Base-by-base conservation (phyloP, 2,329 filamentous ascomycete species). In the Aureobasidium sp. region DNA sequence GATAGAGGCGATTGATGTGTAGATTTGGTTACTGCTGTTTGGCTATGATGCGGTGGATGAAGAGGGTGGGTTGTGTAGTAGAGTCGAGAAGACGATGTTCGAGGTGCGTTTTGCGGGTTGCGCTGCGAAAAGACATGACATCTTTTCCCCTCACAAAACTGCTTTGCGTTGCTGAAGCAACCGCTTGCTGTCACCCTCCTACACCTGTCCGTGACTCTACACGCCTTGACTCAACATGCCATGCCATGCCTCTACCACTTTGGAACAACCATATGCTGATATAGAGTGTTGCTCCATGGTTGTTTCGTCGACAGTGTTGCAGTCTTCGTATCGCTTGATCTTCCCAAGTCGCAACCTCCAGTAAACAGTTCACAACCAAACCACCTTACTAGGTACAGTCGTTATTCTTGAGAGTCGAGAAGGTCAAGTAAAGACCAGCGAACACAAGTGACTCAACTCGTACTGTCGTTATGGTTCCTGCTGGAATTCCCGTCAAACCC, bases 161-260 rank as follows among this genome's bases (percentile, higher is more conserved):
- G 52, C 52, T 56, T 42, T 56, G 52, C 52, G 52, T 56, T 56
- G 52, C 52, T 44, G 39, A 33, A 56, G 39, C 39, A 56, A 56
- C 52, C 52, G 27, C 24, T 11, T 19, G 12, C 44, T 47, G 50
- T 40, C 35, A 27, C 19, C 19, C 27, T 35, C 47, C 2, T 29
- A 49, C 6, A 4, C 17, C 14, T 35, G 17, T 17, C 22, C 4
- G 11, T 19, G 19, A 31, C 35, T 24, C 50, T 39, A 22, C 29
- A 29, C 11, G 22, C 35, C 19, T 15, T 19, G 11, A 11, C 14
- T n/a, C 15, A 7, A 5, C 7, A 35, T 24, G 17, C 5, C 50
- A 29, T 40, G 19, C 19, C 33, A 37, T 12, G 19, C 5, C n/a
- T 37, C n/a, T 37, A 22, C 19, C n/a, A 5, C 48, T 37, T 5